Evolutionary conservation across 2,329 filamentous ascomycete genomes (phyloP).

Genomic region (Microcera coccophila): DNA sequence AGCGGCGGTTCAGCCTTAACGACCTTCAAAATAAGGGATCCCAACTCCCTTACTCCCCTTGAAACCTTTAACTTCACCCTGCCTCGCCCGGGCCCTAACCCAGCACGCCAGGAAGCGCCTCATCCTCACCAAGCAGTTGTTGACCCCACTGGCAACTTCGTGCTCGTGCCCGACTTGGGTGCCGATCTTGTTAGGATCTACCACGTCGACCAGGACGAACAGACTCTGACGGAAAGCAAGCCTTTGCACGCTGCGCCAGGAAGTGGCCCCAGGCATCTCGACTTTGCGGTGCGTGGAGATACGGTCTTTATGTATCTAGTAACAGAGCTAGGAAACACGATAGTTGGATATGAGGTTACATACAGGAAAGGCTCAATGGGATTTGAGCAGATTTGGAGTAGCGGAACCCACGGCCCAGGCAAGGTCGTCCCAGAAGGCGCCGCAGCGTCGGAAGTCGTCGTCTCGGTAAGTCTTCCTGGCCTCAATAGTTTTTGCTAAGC

Average conservation of each 20-base stretch:
- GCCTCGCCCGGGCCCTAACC: constrained; percentile 34
- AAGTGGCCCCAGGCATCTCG: constrained; percentile 61
- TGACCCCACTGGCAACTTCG: constrained; percentile 61
- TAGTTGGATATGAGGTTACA: constrained; percentile 53
- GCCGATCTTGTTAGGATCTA: constrained; percentile 59
- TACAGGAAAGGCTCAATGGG: constrained; percentile 40
- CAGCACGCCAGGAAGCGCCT: constrained; percentile 51
- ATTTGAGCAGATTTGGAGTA: constrained; percentile 46
- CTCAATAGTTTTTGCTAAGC: constrained; percentile 44
- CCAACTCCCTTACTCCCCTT: constrained; percentile 33
- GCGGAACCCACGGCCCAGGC: constrained; percentile 46
- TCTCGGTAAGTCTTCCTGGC: constrained; percentile 55
- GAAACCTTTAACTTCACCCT: constrained; percentile 40
- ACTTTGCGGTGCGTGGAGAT: constrained; percentile 47
- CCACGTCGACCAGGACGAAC: constrained; percentile 41
- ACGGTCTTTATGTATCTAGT: constrained; percentile 57
- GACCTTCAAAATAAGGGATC: constrained; percentile 42
- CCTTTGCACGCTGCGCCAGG: constrained; percentile 46
- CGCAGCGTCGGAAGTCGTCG: constrained; percentile 52
- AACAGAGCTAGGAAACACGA: constrained; percentile 56
- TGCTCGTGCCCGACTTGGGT: constrained; percentile 64
- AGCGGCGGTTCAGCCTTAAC: constrained; percentile 42
- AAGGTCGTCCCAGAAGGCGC: constrained; percentile 38
- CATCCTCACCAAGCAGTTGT: constrained; percentile 63
- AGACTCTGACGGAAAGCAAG: constrained; percentile 37